A percentile compares a stretch with the other conserved stretches of the same genome.
Evolutionary conservation across 2,329 filamentous ascomycete genomes (phyloP).

Genomic region (Colletotrichum viniferum): DNA sequence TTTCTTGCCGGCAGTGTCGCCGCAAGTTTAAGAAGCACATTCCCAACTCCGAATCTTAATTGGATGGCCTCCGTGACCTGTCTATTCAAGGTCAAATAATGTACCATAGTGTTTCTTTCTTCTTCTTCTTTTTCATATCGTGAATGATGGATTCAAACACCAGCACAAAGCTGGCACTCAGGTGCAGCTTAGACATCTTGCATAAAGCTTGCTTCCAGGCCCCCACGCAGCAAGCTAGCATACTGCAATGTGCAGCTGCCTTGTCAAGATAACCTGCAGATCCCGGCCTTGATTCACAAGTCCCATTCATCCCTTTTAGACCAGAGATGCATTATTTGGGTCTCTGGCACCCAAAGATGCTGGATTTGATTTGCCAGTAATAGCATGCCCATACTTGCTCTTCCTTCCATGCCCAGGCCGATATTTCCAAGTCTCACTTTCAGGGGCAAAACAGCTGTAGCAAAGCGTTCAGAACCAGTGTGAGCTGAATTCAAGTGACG

Average conservation of each 20-base stretch:
- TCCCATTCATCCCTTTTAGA: not conserved
- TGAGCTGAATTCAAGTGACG: no score
- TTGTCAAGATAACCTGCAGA: fast-evolving
- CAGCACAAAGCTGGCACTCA: fast-evolving
- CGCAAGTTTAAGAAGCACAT: no score
- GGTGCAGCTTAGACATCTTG: not conserved
- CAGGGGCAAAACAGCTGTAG: no score
- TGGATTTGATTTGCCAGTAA: no score
- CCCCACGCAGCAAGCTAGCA: not conserved
- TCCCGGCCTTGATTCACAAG: not conserved
- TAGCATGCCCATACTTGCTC: no score
- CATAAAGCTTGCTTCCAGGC: not conserved
- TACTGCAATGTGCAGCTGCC: not conserved
- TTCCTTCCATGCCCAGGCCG: no score
- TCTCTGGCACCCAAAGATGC: not conserved
- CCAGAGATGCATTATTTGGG: not conserved
- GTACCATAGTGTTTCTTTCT: not conserved
- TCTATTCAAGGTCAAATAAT: not conserved
- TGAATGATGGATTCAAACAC: fast-evolving
- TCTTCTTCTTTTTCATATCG: not conserved
- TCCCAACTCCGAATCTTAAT: fast-evolving
- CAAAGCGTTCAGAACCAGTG: no score
- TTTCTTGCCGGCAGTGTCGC: not conserved
- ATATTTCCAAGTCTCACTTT: no score
- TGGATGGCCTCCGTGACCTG: fast-evolving